Base-by-base conservation (phyloP, 768 basidiomycete genomes). In the Suillus variegatus region DNA sequence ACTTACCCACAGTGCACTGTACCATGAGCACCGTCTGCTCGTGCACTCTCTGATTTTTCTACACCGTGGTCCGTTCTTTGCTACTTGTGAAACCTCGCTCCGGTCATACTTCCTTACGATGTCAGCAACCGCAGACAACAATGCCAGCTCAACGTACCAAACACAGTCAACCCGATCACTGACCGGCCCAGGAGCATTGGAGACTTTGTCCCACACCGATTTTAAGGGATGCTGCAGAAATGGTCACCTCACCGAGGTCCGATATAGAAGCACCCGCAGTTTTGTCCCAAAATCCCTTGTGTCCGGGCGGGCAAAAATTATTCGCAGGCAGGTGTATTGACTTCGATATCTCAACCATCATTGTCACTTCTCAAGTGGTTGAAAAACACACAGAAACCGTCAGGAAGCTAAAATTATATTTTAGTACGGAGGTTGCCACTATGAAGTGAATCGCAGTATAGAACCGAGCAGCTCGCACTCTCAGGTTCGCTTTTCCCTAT, bases 221-320 rank as follows among this genome's bases (percentile, higher is more conserved):
- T 16, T 16, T 7, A 14, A 51, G 22, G 3, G 14, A 51, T 8
- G 6, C 7, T 40, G 8, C 56, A n/a, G 8, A 35, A 36, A 22
- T 4, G 12, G 7, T 14, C n/a, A 4, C n/a, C n/a, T 57, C n/a
- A 22, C 36, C 7, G n/a, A n/a, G n/a, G n/a, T n/a, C n/a, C n/a
- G 40, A 57, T 6, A n/a, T 10, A n/a, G 7, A 13, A 10, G 56
- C 36, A 40, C 25, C 14, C n/a, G 16, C 16, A 25, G 16, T 8
- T 22, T 28, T 12, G 20, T 8, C 16, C 71, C 76, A 13, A 43
- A 72, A 49, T 75, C 76, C 65, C 76, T 74, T 0, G 61, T 70
- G 28, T 35, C 63, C 0, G 72, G 74, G n/a, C 78, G 77, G 76
- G 66, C 66, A 0, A 66, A 71, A 60, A 71, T 78, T 56, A 25